Conservation (phyloP, 331 rosid genomes). For the Pyracantha coccinea region DNA sequence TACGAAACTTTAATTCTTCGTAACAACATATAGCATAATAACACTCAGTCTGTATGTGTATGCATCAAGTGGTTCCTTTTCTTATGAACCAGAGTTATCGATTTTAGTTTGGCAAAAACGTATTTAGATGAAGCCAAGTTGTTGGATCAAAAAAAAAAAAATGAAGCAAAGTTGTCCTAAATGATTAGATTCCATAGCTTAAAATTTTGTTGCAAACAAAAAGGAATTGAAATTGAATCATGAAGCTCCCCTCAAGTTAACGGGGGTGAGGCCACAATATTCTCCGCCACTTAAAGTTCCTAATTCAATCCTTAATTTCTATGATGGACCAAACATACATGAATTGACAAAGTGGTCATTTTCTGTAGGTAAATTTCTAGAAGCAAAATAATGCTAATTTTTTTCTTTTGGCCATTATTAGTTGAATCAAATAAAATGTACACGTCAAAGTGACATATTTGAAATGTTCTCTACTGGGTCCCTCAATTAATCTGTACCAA, state of each 20-base stretch:
- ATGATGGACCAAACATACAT: background rate
- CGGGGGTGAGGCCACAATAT: too few relatives aligned
- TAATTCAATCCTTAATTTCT: background rate
- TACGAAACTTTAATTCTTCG: background rate
- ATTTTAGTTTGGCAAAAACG: background rate
- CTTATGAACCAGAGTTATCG: background rate
- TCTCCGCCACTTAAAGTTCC: too few relatives aligned
- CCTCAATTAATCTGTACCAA: background rate
- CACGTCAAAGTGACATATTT: background rate
- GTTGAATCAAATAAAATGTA: too few relatives aligned
- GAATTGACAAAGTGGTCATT: constrained; percentile 1
- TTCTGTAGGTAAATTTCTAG: background rate
- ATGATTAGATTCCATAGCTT: background rate
- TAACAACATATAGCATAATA: too few relatives aligned
- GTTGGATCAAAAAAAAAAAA: too few relatives aligned
- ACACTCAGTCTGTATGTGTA: background rate
- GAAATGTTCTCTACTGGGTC: background rate
- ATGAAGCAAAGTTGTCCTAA: too few relatives aligned
- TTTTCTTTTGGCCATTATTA: background rate
- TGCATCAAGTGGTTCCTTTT: background rate
- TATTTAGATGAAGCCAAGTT: too few relatives aligned
- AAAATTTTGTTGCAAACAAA: background rate
- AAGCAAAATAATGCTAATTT: background rate
- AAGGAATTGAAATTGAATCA: background rate
- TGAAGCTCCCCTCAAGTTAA: background rate